Base-by-base conservation (phyloP, 164 flowering plant genomes). In the Tinospora cordifolia region DNA sequence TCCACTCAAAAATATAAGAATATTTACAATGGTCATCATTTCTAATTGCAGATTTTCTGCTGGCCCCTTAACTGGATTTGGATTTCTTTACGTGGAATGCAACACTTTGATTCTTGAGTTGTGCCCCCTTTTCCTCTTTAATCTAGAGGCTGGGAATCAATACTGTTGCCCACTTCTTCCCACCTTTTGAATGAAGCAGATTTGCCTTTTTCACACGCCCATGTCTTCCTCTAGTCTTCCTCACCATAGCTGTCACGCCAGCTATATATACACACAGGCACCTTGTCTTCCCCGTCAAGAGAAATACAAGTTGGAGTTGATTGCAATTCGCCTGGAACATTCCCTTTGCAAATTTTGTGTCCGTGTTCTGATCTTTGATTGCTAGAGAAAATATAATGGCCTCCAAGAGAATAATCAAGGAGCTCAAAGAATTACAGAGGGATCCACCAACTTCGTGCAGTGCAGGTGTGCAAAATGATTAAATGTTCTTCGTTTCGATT, bases 391-490 rank as follows among this genome's bases (percentile, higher is more conserved):
- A 0, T 10, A 2, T 5, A 65, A 87, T 87, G 88, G 87, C 90
- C 1, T 81, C 86, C 4, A 85, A 75, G 71, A 81, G 90, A 74
- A 87, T 87, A 67, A 22, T 83, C 75, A 87, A 87, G 79, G 90
- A 87, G 79, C 85, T 84, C 75, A 85, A 77, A 76, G 87, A 85
- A 51, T 77, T 87, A 75, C 86, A 85, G 77, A 84, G 86, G 77
- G 90, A 87, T 69, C 90, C 90, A 17, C 90, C 90, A 62, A 83
- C 86, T 77, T 87, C 88, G 67, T 85, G 90, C 81, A 87, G 88
- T 74, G 90, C 90, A 82, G 90, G 90, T 85, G 36, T 2, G 39
- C 12, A 54, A 54, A 54, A 54, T 15, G 14, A 14, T 12, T 14
- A 54, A 47, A n/a, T 9, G 44, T 8, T 44, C 12, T 44, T 44